phyloP scores from a whole-genome alignment of 179 eudicot genomes.

The Spinacia oleracea region DNA sequence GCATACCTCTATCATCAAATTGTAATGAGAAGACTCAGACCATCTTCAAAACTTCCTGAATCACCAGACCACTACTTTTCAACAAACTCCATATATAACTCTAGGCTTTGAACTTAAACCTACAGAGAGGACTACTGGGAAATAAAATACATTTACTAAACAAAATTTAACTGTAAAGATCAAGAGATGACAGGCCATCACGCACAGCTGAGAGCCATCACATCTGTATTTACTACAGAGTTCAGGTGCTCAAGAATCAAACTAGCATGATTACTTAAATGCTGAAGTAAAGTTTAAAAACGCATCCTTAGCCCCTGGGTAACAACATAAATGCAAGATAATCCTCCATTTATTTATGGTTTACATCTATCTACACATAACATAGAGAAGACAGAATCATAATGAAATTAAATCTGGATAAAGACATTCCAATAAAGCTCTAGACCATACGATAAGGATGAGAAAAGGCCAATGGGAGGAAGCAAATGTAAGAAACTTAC shows the following conservation, averaged over 20 bases:
- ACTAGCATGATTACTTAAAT: neutral
- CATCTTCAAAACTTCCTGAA: neutral
- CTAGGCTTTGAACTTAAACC: neutral
- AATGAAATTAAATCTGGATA: neutral
- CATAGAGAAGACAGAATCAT: neutral
- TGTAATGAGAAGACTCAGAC: neutral
- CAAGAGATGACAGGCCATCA: neutral
- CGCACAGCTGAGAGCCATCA: neutral
- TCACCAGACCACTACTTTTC: neutral
- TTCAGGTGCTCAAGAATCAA: neutral
- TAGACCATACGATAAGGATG: no score
- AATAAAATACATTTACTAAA: neutral
- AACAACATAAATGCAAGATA: neutral
- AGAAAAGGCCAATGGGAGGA: no score
- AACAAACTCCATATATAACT: neutral
- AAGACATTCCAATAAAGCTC: neutral
- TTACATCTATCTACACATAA: neutral
- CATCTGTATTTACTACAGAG: neutral
- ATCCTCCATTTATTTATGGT: neutral
- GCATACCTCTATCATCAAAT: neutral
- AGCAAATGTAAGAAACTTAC: constrained; percentile 30
- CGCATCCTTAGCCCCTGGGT: neutral
- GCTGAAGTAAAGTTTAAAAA: neutral
- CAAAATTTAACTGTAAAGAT: neutral
- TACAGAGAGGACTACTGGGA: neutral